A percentile compares a stretch with the other conserved stretches of the same genome.
Evolutionary conservation across 768 basidiomycete genomes (phyloP).

Genomic region (Pisolithus albus): DNA sequence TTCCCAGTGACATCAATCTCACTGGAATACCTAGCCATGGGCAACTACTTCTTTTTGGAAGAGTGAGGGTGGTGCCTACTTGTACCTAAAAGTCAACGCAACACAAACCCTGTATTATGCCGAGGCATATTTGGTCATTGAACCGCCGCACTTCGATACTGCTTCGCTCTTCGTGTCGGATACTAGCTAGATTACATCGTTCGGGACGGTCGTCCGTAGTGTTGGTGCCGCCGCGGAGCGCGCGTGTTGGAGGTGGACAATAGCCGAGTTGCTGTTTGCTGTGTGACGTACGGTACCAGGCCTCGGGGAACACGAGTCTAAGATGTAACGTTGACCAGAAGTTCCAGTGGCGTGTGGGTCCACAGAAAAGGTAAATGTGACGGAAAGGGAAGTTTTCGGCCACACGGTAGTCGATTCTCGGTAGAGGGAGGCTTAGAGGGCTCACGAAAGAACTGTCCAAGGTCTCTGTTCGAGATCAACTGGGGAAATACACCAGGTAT

Average conservation of each 20-base stretch:
- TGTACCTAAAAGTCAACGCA: neutral
- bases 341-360: too few relatives aligned
- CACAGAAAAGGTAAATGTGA: neutral
- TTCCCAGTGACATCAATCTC: constrained; percentile 2
- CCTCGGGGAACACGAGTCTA: too few relatives aligned
- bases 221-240: too few relatives aligned
- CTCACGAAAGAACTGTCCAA: too few relatives aligned
- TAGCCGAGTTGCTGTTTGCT: too few relatives aligned
- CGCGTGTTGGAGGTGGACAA: too few relatives aligned
- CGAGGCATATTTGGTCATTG: neutral
- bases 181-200: neutral
- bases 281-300: too few relatives aligned
- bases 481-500: too few relatives aligned
- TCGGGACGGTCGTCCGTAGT: neutral
- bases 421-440: too few relatives aligned
- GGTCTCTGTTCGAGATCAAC: too few relatives aligned
- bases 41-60: constrained; percentile 92
- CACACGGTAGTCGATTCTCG: too few relatives aligned
- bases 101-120: neutral
- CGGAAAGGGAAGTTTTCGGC: neutral
- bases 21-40: constrained; percentile 43
- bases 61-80: constrained; percentile 37
- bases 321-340: too few relatives aligned
- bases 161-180: neutral
- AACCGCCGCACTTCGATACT: neutral